Conservation (phyloP, 1,139 yeast genomes). For the Scheffersomyces segobiensis region DNA sequence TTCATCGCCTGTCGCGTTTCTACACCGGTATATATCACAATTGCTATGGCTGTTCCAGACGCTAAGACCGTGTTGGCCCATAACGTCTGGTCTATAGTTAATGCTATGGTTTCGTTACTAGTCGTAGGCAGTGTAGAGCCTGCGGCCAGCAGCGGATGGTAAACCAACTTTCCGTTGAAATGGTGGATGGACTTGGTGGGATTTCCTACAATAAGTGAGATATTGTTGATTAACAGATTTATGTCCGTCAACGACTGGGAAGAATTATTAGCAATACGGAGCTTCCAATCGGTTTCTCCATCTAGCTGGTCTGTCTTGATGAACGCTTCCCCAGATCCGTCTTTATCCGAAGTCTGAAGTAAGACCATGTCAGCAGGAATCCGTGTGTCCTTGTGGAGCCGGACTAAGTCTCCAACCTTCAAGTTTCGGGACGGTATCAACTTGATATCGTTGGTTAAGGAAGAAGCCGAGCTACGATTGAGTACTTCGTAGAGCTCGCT, state of each 20-base stretch:
- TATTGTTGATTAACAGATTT: slow-evolving; percentile 30
- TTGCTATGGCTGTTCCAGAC: slow-evolving; percentile 86
- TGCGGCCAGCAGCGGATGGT: slow-evolving; percentile 29
- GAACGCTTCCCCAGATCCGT: slow-evolving; percentile 77
- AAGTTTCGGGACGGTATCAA: slow-evolving; percentile 63
- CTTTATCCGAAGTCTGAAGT: slow-evolving; percentile 75
- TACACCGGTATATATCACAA: slow-evolving; percentile 84
- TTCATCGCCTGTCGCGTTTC: slow-evolving; percentile 96
- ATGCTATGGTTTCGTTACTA: slow-evolving; percentile 58
- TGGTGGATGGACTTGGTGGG: slow-evolving; percentile 84
- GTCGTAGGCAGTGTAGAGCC: slow-evolving; percentile 19
- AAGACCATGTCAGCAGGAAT: slow-evolving; percentile 92
- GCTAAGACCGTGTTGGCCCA: slow-evolving; percentile 99
- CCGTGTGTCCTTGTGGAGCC: slow-evolving; percentile 76
- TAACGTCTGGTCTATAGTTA: slow-evolving; percentile 85
- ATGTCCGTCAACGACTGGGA: slow-evolving; percentile 62
- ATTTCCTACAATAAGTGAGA: slow-evolving; percentile 64
- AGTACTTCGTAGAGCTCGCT: slow-evolving; percentile 78
- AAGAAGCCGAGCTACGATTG: slow-evolving; percentile 27
- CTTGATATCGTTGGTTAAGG: slow-evolving; percentile 29
- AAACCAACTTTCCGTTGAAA: slow-evolving; percentile 71
- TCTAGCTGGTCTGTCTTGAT: slow-evolving; percentile 96
- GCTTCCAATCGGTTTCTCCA: slow-evolving; percentile 99
- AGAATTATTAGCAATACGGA: slow-evolving; percentile 70
- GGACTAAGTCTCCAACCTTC: slow-evolving; percentile 85